Percentiles rank a stretch among this genome's conserved stretches.
Conservation (phyloP, 139 green algal species). For the Axilococcus clingmanii region DNA sequence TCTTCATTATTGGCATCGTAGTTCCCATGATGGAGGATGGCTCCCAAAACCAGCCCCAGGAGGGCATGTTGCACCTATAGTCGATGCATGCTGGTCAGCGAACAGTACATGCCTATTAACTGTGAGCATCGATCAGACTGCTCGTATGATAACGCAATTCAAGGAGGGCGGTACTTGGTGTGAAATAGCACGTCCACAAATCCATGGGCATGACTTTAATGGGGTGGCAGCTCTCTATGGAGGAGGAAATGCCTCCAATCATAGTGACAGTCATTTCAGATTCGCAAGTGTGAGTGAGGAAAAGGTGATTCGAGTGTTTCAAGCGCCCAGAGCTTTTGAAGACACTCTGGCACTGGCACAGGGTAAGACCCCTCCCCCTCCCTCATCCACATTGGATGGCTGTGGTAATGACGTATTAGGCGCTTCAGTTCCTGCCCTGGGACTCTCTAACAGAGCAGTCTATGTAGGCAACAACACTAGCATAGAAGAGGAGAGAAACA, state of each 20-base stretch:
- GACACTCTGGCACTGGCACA: slow-evolving; percentile 37
- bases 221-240: slow-evolving; percentile 36
- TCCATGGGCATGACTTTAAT: slow-evolving; percentile 94
- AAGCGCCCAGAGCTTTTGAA: slow-evolving; percentile 61
- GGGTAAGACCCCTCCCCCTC: background rate
- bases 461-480: slow-evolving; percentile 23
- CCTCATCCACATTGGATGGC: background rate
- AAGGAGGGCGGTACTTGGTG: slow-evolving; percentile 52
- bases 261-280: background rate
- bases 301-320: slow-evolving; percentile 91
- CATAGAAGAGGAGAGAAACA: background rate
- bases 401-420: slow-evolving; percentile 35
- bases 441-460: slow-evolving; percentile 89
- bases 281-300: slow-evolving; percentile 85
- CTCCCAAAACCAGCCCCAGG: slow-evolving; percentile 41
- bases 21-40: background rate
- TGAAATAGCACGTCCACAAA: slow-evolving; percentile 84
- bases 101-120: slow-evolving; percentile 58
- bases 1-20: slow-evolving; percentile 75
- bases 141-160: slow-evolving; percentile 44
- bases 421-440: slow-evolving; percentile 71
- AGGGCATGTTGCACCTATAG: slow-evolving; percentile 71
- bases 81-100: slow-evolving; percentile 65
- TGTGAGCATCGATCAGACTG: slow-evolving; percentile 71
- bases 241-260: background rate